Evolutionary conservation across 2,329 filamentous ascomycete species (phyloP), one percentile per base, ranked within the genome.

Genomic region (Myriosclerotinia scirpicola): DNA sequence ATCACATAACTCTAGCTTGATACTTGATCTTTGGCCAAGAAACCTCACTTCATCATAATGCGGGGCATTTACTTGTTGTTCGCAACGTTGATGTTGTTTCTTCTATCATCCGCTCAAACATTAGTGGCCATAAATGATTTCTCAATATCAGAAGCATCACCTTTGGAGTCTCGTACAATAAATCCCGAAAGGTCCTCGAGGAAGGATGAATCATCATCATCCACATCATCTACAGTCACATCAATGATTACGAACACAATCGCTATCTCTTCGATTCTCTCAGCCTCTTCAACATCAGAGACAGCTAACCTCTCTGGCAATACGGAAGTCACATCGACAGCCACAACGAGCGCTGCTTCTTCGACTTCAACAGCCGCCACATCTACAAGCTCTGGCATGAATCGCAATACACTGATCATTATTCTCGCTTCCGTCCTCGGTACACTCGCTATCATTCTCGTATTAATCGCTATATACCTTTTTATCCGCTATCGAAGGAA

Each of bases 351-450:
- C 42, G 68, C 67, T 59, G 40, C 65, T 42, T 69, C 68, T 40
- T 46, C 62, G 34, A 59, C 67, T 36, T 61, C 67, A 44, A 58
- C 53, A 44, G 7, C 52, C 34, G 26, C 67, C 40, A 68, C 70
- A 55, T 66, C 71, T 48, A 69, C 71, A 46, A 46, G 55, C 46
- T 64, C 67, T 54, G 30, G 55, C 46, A 53, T 62, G 34, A 58
- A 65, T 40, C 68, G 67, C 54, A 66, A 62, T 38, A 72, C 58
- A 15, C 55, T 74, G 54, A 66, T 74, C 15, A 74, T 75, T 34
- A 67, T 75, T 54, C 67, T 75, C 11, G 71, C 71, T 34, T 61
- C 66, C 5, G 71, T 75, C 20, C 67, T 76, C 22, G 73, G 74
- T n/a, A 66, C 69, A 20, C 34, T 73, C 40, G 73, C 70, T n/a